A percentile compares a stretch with the other conserved stretches of the same genome.
These are phyloP conservation scores for Tylopilus sp. DNA, from an alignment of 768 basidiomycete species.

Conservation along the genomic window DNA sequence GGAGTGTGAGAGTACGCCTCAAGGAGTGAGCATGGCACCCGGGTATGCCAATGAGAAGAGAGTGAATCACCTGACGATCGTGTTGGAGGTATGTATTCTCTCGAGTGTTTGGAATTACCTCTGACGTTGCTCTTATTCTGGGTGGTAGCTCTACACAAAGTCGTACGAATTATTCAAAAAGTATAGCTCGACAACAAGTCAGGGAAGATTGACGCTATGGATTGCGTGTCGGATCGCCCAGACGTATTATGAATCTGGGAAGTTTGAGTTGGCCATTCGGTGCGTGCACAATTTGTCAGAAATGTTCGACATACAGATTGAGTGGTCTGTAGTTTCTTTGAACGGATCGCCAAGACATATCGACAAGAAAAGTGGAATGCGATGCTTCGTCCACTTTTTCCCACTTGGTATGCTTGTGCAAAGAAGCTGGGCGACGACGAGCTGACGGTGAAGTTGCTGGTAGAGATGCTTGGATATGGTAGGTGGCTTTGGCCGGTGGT, in stretches of 20 bases:
- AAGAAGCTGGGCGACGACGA: slow-evolving; percentile 76
- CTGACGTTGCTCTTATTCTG: not conserved
- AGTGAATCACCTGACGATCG: slow-evolving; percentile 79
- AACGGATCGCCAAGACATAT: slow-evolving; percentile 87
- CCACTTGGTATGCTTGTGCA: slow-evolving; percentile 81
- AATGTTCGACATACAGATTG: not conserved
- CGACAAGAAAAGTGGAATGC: slow-evolving; percentile 78
- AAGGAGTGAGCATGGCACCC: slow-evolving; percentile 46
- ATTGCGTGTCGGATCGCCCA: slow-evolving; percentile 90
- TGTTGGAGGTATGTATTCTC: slow-evolving; percentile 62
- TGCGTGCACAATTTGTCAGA: slow-evolving; percentile 23
- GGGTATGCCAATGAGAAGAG: slow-evolving; percentile 89
- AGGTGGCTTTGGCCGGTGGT: slow-evolving; percentile 10
- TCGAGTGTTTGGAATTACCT: not conserved
- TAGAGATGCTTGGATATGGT: slow-evolving; percentile 86
- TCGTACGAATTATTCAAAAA: slow-evolving; percentile 93
- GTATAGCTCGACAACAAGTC: slow-evolving; percentile 51
- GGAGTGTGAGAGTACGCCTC: slow-evolving; percentile 42
- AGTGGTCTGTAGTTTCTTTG: slow-evolving; percentile 67
- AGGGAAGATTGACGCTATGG: slow-evolving; percentile 81
- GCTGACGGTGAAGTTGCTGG: slow-evolving; percentile 65
- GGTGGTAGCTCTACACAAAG: slow-evolving; percentile 79
- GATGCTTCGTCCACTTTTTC: slow-evolving; percentile 70
- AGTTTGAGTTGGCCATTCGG: slow-evolving; percentile 88
- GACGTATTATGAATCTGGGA: slow-evolving; percentile 74